phyloP scores from a whole-genome alignment of 352 stramenopile species.

The Globisporangium middletonii region DNA sequence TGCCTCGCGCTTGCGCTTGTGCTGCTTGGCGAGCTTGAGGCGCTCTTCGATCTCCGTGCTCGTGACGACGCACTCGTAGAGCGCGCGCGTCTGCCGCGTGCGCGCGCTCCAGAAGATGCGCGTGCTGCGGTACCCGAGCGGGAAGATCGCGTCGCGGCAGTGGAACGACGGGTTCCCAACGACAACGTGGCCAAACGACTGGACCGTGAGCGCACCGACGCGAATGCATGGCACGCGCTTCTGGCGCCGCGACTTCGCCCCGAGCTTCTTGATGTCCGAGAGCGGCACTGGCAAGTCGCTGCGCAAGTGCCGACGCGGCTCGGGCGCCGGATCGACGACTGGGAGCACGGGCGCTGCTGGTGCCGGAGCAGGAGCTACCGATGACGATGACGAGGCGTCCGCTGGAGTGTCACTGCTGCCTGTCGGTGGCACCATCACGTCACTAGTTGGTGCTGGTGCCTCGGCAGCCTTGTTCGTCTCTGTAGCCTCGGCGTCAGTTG shows the following conservation, averaged over 20 bases:
- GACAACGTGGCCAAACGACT: constrained; percentile 76
- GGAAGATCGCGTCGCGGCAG: constrained; percentile 80
- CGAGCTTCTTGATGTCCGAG: constrained; percentile 62
- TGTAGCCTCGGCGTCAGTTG: background rate
- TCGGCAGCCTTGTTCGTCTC: background rate
- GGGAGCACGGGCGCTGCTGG: constrained; percentile 20
- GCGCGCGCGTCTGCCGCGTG: constrained; percentile 46
- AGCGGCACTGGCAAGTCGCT: constrained; percentile 34
- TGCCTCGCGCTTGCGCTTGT: background rate
- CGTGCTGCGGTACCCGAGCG: constrained; percentile 86
- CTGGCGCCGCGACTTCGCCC: constrained; percentile 31
- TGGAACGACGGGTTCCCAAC: constrained; percentile 84
- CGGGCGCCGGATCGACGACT: constrained; percentile 36
- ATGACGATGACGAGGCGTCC: no score
- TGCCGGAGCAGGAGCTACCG: no score
- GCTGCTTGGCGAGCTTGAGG: constrained; percentile 5
- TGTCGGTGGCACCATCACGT: background rate
- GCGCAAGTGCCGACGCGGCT: constrained; percentile 35
- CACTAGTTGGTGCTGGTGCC: background rate
- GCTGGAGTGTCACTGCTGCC: background rate
- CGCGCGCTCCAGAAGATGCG: constrained; percentile 91
- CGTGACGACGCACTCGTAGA: constrained; percentile 91
- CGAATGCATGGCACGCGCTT: constrained; percentile 60
- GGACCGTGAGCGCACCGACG: constrained; percentile 70
- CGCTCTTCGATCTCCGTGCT: constrained; percentile 67